Conservation (phyloP, 2,329 filamentous ascomycete genomes). For the Botrytis elliptica region DNA sequence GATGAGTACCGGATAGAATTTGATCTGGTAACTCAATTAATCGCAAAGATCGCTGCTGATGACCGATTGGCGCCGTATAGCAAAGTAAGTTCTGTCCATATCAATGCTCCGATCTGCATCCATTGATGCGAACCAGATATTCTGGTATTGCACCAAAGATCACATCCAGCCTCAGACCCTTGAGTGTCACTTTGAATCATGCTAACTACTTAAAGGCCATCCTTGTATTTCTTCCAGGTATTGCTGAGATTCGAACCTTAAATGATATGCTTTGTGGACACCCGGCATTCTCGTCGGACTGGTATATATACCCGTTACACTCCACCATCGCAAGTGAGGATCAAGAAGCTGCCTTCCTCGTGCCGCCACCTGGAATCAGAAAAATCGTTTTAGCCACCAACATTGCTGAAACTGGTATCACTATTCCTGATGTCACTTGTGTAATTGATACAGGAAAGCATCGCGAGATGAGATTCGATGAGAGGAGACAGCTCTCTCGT, state of each 20-base stretch:
- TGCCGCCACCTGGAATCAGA: constrained; percentile 76
- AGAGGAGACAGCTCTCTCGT: constrained; percentile 83
- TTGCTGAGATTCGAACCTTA: constrained; percentile 85
- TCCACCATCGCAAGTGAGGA: constrained; percentile 95
- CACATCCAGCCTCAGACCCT: background rate
- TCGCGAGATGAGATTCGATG: constrained; percentile 96
- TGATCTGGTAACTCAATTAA: constrained; percentile 76
- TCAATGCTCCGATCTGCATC: background rate
- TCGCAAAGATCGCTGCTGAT: constrained; percentile 71
- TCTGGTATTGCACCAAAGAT: background rate
- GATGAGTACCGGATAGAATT: constrained; percentile 94
- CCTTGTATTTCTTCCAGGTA: constrained; percentile 90
- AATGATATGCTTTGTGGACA: constrained; percentile 83
- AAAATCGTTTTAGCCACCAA: constrained; percentile 98
- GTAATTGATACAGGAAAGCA: constrained; percentile 97
- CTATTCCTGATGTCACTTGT: constrained; percentile 95
- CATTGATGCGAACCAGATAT: background rate
- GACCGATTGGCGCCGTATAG: constrained; percentile 69
- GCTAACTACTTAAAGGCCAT: constrained; percentile 58
- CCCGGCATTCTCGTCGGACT: constrained; percentile 69
- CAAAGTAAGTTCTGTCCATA: constrained; percentile 42
- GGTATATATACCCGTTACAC: constrained; percentile 87
- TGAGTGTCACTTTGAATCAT: background rate
- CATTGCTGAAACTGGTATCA: constrained; percentile 97
- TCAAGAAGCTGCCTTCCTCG: constrained; percentile 86